Evolutionary conservation across 2,329 filamentous ascomycete species (phyloP), one percentile per base, ranked within the genome.

Genomic region (Fusarium irregulare): DNA sequence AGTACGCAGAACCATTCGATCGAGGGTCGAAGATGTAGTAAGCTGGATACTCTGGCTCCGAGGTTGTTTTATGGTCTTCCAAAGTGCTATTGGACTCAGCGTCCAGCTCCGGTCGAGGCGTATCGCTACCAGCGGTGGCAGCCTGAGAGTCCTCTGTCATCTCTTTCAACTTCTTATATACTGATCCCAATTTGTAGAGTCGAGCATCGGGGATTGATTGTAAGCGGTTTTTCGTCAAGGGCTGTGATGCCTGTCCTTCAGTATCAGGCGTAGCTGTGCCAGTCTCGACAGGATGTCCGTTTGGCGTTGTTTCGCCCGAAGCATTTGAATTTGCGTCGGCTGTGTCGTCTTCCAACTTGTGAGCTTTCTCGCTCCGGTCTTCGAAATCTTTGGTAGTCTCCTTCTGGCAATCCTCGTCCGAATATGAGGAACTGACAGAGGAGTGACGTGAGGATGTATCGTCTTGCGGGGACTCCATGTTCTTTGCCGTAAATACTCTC

Each of bases 21-120:
- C 27, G 58, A 46, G 70, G 64, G 27, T 68, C 59, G 11, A 73
- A 62, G 13, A 73, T 61, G 44, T 75, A 72, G 30, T 74, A 74
- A 9, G 68, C 53, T 28, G 48, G 28, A 13, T 16, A 32, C 23
- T 55, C 60, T 12, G 49, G 28, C 13, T 54, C 55, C n/a, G 45
- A 32, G 9, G 58, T 23, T 18, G 37, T 18, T 16, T 45, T 50
- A 12, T 23, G 49, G n/a, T 40, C 40, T 18, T 49, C 45, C 11
- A 42, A 57, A n/a, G 25, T 56, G 12, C 32, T 28, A 20, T 51
- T 25, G 3, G 64, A 61, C 14, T 57, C 53, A 12, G 20, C 25
- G 37, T 67, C 58, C 10, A 53, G 27, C 13, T 71, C 64, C 13
- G 45, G 30, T 20, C 25, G 42, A 30, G 62, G 37, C 4, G 51